Evolutionary conservation across 2,329 filamentous ascomycete genomes (phyloP), one percentile per base, ranked within the genome.

Genomic region (Sordariomycetes sp.): DNA sequence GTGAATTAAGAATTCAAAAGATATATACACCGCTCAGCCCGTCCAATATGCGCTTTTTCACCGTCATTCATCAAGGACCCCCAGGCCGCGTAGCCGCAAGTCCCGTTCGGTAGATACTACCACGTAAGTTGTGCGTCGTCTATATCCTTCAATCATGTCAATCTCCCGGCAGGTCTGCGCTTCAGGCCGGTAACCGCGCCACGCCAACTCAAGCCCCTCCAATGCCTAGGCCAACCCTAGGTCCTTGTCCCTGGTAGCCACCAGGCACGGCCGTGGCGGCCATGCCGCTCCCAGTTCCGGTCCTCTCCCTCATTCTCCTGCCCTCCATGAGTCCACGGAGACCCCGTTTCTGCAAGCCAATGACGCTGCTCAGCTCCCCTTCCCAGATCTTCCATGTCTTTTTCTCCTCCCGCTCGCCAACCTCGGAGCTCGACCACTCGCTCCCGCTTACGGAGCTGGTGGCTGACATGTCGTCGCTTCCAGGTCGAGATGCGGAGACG

Each of bases 241-340:
- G 55, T 11, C 46, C 46, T 20, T 49, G 42, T 11, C 44, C 44
- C 14, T 43, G 52, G 26, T 48, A 49, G 7, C 50, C 48, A 32
- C 48, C 52, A 11, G 49, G 48, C 29, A 51, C 53, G 18, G 53
- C 47, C n/a, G 49, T 55, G 4, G 51, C 54, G 30, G 52, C 48
- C 34, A 46, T 40, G 17, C 40, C 44, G 4, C 47, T 42, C 14
- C 38, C 41, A 16, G 66, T 70, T 8, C 68, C 69, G 4, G 66
- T 70, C 42, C 86, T 68, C 55, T 94, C 86, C 29, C 88, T 69
- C 66, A 95, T 79, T 39, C 90, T 71, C 29, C 90, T 68, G 4
- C 90, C 90, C 57, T 96, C 92, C 92, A 98, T 96, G 45, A 98
- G 58, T 0, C 92, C 92, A 39, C 90, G 71, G 23, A 98, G 58